Evolutionary conservation across 495 filamentous ascomycete genomes (phyloP).

Genomic region (Neurospora tetrasperma): DNA sequence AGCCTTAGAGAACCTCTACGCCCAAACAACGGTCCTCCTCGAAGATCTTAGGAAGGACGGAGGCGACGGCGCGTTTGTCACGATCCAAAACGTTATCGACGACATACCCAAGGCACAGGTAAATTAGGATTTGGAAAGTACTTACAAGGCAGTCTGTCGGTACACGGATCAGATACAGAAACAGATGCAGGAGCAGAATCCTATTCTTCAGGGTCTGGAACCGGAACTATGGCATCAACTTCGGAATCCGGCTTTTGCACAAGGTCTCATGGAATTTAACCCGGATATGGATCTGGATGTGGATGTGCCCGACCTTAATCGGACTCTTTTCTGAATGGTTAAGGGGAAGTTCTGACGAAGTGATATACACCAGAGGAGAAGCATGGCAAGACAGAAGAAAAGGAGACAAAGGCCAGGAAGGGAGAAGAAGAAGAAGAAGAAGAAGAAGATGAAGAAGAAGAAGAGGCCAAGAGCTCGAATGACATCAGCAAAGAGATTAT

Average conservation of each 20-base stretch:
- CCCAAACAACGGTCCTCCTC: conserved; percentile 78
- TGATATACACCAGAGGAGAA: not conserved
- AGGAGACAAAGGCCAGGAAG: not conserved
- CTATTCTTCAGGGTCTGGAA: not conserved
- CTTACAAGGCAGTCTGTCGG: not conserved
- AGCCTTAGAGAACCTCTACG: conserved; percentile 74
- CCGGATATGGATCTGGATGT: not conserved
- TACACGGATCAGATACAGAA: not conserved
- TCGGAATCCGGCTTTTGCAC: not conserved
- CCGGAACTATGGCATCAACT: not conserved
- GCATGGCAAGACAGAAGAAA: not conserved
- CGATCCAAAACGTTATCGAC: conserved; percentile 58
- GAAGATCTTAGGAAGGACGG: conserved; percentile 75
- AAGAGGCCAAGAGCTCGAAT: not conserved
- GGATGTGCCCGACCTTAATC: not conserved
- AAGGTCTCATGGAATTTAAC: not conserved
- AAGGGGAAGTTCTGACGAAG: not conserved
- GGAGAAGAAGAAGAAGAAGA: not conserved
- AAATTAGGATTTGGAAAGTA: conserved; percentile 10
- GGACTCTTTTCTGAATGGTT: not conserved
- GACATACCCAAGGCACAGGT: conserved; percentile 25
- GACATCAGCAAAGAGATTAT: not conserved
- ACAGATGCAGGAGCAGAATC: not conserved
- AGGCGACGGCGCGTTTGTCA: conserved; percentile 79
- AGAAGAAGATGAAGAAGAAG: not conserved